Base-by-base conservation (phyloP, 495 filamentous ascomycete genomes). In the Podospora pseudoanserina region DNA sequence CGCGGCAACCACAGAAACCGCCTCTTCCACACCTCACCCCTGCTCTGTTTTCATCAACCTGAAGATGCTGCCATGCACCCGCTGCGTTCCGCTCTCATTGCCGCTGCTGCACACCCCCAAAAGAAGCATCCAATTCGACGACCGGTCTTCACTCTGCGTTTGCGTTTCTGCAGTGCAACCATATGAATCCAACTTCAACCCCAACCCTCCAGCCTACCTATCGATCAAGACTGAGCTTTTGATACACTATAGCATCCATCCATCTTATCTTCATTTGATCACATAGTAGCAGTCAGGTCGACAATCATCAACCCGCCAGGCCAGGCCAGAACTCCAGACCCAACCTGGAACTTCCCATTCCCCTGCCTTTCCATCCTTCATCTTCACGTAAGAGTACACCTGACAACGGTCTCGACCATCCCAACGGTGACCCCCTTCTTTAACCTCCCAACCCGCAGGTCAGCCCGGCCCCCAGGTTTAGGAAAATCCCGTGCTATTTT, bases 1-100 rank as follows among this genome's bases (percentile, higher is more conserved):
- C n/a, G 57, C n/a, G 64, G 65, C 44, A 70, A 65, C 70, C 70
- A 67, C 65, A 61, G 62, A 72, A 72, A 68, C 54, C 32, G 55
- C 65, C 16, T 65, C 19, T n/a, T n/a, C 57, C 19, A 55, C 16
- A 32, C 30, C 30, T 32, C 30, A 64, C 56, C 54, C 49, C 64
- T 63, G 64, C 58, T 34, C 23, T 23, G 23, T 23, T 1, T 23
- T 23, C 23, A 23, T 2, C 6, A 49, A 49, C 15, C 39, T 20
- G 59, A 30, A 26, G n/a, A 30, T 32, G 20, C 7, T 61, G 59
- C 59, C 16, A 6, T 61, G 27, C 59, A 28, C 7, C 23, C 26
- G 7, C 23, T 32, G 7, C 30, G 30, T 49, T 32, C 61, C 61
- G 28, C 61, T 63, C 39, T 9, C 61, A 28, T 63, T 13, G 16